Conservation (phyloP, 1,284 basidiomycete species). For the Leccinum fuscescens region DNA sequence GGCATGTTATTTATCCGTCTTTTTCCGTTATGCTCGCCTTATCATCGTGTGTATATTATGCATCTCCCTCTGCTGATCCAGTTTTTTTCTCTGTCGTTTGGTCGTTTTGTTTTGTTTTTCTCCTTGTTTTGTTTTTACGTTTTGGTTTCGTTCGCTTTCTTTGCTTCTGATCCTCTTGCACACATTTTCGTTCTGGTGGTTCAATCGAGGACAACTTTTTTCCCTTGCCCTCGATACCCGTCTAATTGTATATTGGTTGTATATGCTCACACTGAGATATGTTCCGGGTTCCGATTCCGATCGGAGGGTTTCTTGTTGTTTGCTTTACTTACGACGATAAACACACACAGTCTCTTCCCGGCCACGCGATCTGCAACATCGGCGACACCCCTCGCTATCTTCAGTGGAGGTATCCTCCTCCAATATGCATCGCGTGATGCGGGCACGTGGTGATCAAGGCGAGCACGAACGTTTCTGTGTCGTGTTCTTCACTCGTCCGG, state of each 20-base stretch:
- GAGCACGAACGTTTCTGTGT: too few relatives aligned
- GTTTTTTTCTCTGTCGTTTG: background rate
- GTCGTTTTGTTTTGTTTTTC: background rate
- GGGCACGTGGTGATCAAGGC: too few relatives aligned
- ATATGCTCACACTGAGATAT: conserved; percentile 1
- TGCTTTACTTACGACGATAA: too few relatives aligned
- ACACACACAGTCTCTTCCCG: too few relatives aligned
- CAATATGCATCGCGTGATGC: too few relatives aligned
- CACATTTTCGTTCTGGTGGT: background rate
- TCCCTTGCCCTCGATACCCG: background rate
- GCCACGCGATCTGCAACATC: too few relatives aligned
- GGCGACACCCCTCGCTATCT: too few relatives aligned
- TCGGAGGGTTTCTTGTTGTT: background rate
- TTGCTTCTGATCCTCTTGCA: background rate
- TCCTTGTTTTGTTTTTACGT: background rate
- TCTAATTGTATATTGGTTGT: conserved; percentile 15
- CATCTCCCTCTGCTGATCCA: background rate
- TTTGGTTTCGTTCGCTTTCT: background rate
- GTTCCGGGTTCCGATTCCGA: background rate
- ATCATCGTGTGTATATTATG: background rate
- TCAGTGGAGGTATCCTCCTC: too few relatives aligned
- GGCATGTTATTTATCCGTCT: background rate
- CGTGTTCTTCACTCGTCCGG: too few relatives aligned
- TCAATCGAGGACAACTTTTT: conserved; percentile 2
- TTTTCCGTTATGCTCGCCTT: background rate